Base-by-base conservation (phyloP, 139 green algal genomes). In the Picochlorum sp. region DNA sequence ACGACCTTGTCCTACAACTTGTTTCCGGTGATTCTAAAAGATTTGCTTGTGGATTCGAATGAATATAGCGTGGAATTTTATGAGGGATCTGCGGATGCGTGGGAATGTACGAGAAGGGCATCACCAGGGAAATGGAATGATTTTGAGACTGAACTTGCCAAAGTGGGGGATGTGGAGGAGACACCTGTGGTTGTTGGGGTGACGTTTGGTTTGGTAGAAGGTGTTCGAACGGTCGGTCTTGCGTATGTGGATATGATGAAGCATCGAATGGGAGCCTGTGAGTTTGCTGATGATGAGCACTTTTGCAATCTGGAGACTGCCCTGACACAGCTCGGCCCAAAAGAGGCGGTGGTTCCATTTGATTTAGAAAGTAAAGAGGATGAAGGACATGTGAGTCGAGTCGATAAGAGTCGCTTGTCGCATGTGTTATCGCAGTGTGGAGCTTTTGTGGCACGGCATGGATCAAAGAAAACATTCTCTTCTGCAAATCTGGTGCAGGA, bases 91-190 rank as follows among this genome's bases (percentile, higher is more conserved):
- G 83, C 81, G 13, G 9, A 49, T 11, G 54, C 47, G 31, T 90
- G 80, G 80, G 44, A 57, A 14, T 62, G 72, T n/a, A 54, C 59
- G 21, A 77, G 68, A 62, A 69, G 67, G 8, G 90, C 74, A 0
- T 91, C 84, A 0, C 91, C 91, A 16, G 88, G 86, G 3, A 76
- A 82, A 23, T 77, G 95, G 61, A 66, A 44, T 1, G 79, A 79
- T 15, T 95, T 97, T 67, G 88, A 96, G 56, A 89, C 94, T 14
- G 89, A 93, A 60, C 75, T 97, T n/a, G 92, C 88, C 68, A 66
- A 68, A 2, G 72, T 52, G 23, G 73, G 34, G 5, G 81, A 83
- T 45, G 79, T 84, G 49, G 50, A 66, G 30, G 86, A 95, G 23
- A 71, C 76, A 37, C 88, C 88, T 1, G 45, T 92, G 14, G 63